phyloP scores from a whole-genome alignment of 768 basidiomycete species.

The Epithele typhae region DNA sequence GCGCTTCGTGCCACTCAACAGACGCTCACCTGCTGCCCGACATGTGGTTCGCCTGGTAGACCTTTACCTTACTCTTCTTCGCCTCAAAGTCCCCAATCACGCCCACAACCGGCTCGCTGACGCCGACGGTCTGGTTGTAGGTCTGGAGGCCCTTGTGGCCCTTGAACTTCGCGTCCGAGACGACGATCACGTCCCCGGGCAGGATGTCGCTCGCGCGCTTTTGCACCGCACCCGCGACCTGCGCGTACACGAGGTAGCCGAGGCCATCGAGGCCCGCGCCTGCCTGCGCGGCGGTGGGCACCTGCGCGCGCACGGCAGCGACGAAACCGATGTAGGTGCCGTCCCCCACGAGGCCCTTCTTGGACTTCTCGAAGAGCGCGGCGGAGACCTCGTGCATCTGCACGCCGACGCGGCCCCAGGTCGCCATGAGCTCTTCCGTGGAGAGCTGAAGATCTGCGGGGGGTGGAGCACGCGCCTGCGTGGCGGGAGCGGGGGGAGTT shows the following conservation, averaged over 20 bases:
- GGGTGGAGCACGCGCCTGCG: neutral
- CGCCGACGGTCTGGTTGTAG: slow-evolving; percentile 60
- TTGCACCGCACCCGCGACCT: slow-evolving; percentile 62
- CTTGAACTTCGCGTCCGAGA: slow-evolving; percentile 76
- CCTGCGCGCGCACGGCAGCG: slow-evolving; percentile 55
- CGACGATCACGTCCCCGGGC: slow-evolving; percentile 79
- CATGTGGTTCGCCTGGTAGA: slow-evolving; percentile 87
- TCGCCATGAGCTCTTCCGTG: slow-evolving; percentile 61
- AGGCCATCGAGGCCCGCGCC: slow-evolving; percentile 37
- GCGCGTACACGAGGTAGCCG: slow-evolving; percentile 75
- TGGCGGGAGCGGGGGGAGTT: neutral
- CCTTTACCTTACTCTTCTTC: slow-evolving; percentile 83
- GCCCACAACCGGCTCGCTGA: slow-evolving; percentile 58
- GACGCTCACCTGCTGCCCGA: slow-evolving; percentile 70
- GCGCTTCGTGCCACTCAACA: slow-evolving; percentile 7
- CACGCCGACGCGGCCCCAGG: slow-evolving; percentile 74
- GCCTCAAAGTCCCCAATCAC: slow-evolving; percentile 78
- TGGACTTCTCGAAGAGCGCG: slow-evolving; percentile 67
- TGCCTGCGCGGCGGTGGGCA: slow-evolving; percentile 53
- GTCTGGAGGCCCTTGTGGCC: slow-evolving; percentile 72
- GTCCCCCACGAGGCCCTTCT: slow-evolving; percentile 75
- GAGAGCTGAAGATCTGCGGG: slow-evolving; percentile 31
- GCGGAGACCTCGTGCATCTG: slow-evolving; percentile 70
- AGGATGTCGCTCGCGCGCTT: slow-evolving; percentile 74
- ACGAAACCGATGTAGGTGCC: slow-evolving; percentile 83